Evolutionary conservation across 306 rosid genomes (phyloP).

Genomic region (Elaeagnus macrophylla): DNA sequence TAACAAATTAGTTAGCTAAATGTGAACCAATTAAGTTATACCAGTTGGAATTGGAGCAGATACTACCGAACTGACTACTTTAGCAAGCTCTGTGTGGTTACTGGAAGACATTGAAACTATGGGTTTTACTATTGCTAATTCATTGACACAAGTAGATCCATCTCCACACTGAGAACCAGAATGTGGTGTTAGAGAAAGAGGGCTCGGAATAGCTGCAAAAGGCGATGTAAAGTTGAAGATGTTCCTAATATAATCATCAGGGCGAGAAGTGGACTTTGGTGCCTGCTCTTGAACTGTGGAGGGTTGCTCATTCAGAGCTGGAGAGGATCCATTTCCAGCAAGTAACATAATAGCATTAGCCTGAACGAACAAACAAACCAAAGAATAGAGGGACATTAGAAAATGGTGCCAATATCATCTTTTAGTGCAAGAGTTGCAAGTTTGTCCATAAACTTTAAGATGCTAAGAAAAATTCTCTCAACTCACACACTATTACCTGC

Average conservation of each 20-base stretch:
- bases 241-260: constrained; percentile 30
- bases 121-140: constrained; percentile 30
- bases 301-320: constrained; percentile 21
- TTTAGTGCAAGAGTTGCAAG: too few species aligned
- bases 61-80: constrained; percentile 28
- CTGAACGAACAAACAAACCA: constrained; percentile 28
- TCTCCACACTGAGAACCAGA: constrained; percentile 27
- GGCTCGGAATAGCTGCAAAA: constrained; percentile 28
- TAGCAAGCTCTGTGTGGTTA: constrained; percentile 38
- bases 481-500: too few species aligned
- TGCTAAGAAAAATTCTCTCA: too few species aligned
- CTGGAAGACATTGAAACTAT: constrained; percentile 27
- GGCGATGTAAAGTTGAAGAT: constrained; percentile 31
- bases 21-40: constrained; percentile 16
- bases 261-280: constrained; percentile 29
- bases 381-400: background rate
- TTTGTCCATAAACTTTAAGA: too few species aligned
- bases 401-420: background rate
- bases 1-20: background rate
- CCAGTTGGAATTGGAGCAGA: constrained; percentile 49
- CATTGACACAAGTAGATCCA: constrained; percentile 36
- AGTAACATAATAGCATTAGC: constrained; percentile 77
- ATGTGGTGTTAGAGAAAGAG: constrained; percentile 32
- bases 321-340: constrained; percentile 57
- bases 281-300: constrained; percentile 38